phyloP scores from a whole-genome alignment of 2,329 filamentous ascomycete genomes.

The Curvularia sp. region DNA sequence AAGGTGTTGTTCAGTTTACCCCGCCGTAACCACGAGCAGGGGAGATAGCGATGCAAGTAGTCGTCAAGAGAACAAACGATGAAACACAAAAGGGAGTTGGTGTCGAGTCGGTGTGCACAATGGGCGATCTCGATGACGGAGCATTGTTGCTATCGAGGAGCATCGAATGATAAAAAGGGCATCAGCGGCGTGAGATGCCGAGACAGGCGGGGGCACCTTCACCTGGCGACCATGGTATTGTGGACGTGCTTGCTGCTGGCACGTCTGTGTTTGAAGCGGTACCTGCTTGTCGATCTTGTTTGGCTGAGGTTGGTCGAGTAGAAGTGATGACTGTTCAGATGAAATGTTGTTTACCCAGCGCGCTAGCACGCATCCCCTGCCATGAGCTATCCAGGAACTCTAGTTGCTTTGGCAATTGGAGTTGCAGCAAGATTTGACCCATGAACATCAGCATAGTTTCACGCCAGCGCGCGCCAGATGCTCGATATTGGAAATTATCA shows the following conservation, averaged over 20 bases:
- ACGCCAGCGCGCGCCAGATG: neutral
- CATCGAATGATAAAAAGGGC: constrained; percentile 16
- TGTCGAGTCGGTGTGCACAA: constrained; percentile 14
- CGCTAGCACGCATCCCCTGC: constrained; percentile 17
- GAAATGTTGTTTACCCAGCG: constrained; percentile 27
- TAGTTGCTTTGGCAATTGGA: neutral
- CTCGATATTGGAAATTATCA: constrained; percentile 16
- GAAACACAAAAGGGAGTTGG: neutral
- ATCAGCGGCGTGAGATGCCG: constrained; percentile 20
- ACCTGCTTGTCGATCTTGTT: constrained; percentile 18
- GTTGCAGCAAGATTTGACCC: neutral
- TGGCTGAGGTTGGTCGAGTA: constrained; percentile 26
- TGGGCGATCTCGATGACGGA: constrained; percentile 12
- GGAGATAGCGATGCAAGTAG: constrained; percentile 8
- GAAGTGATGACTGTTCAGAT: constrained; percentile 13
- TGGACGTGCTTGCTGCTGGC: constrained; percentile 8
- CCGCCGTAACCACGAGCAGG: constrained; percentile 10
- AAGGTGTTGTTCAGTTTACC: constrained; percentile 12
- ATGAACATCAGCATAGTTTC: neutral
- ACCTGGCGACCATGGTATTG: constrained; percentile 20
- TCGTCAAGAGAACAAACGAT: neutral
- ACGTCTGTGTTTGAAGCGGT: constrained; percentile 12
- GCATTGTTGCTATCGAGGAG: constrained; percentile 10
- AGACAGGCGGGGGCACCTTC: constrained; percentile 27
- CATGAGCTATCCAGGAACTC: neutral